Base-by-base conservation (phyloP, 2,329 filamentous ascomycete species). In the Calonectria montana region DNA sequence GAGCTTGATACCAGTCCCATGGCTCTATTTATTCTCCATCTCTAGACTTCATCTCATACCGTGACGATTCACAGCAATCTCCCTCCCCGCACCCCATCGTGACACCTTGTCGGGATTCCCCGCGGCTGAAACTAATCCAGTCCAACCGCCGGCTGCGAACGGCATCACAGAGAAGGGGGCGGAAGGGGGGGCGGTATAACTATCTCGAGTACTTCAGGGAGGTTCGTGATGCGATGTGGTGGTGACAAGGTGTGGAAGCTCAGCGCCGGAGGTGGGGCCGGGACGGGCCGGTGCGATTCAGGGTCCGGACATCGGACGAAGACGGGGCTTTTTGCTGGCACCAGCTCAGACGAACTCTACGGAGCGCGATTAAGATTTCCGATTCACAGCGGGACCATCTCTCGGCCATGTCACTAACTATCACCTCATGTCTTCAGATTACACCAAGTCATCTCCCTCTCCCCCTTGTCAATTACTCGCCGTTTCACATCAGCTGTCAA, bases 181-280 rank as follows among this genome's bases (percentile, higher is more conserved):
- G 18, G 45, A 48, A 35, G 31, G 27, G 48, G 27, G 4, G 23
- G 18, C 10, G 48, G 53, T 25, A 25, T 39, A 39, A 57, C n/a
- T 25, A 1, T 13, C n/a, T 39, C n/a, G n/a, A 57, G 31, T 37
- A n/a, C 53, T 57, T 25, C 53, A 37, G 31, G 4, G 31, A 39
- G 12, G 27, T 55, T 55, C 27, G 27, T 41, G 41, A 61, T 65
- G 50, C 48, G 47, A 35, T 59, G 67, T 18, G 39, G 21, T 61
- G 43, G 43, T n/a, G 50, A 27, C 31, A 31, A 31, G 13, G 45
- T 66, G 67, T 61, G 62, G 62, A 70, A 63, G 62, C 63, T 50
- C 67, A 35, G 61, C 50, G 31, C 43, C 53, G 50, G 18, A 23
- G 53, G 53, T 37, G 53, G 67, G 61, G 67, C 48, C 59, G 50